phyloP scores from a whole-genome alignment of 2,329 filamentous ascomycete species.

The Aspergillus pseudoviridinutans region DNA sequence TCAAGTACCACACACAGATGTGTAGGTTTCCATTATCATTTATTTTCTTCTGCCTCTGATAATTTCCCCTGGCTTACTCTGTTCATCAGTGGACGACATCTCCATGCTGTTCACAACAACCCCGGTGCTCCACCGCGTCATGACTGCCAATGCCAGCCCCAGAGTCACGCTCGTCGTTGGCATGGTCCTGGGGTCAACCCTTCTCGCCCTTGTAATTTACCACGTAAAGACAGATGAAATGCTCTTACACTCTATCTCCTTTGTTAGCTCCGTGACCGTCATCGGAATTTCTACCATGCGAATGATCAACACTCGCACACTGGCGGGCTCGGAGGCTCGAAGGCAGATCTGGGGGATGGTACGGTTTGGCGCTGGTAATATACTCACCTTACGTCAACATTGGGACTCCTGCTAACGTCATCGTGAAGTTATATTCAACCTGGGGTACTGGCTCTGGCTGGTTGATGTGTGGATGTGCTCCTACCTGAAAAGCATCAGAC shows the following conservation, averaged over 20 bases:
- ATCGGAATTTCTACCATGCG: constrained; percentile 16
- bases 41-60: not conserved
- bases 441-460: constrained; percentile 20
- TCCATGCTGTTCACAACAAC: constrained; percentile 21
- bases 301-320: constrained; percentile 10
- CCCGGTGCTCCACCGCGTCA: constrained; percentile 17
- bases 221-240: constrained; percentile 18
- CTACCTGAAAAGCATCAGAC: constrained; percentile 14
- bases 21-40: constrained; percentile 6
- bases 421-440: constrained; percentile 14
- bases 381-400: not conserved
- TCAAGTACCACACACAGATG: constrained; percentile 29
- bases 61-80: not conserved
- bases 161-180: constrained; percentile 4
- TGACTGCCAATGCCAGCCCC: constrained; percentile 13
- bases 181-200: not conserved
- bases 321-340: constrained; percentile 5
- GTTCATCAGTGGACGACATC: constrained; percentile 18
- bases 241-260: constrained; percentile 12
- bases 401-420: not conserved
- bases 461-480: constrained; percentile 22
- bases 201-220: constrained; percentile 5
- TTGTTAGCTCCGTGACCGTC: constrained; percentile 9
- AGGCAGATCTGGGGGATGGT: constrained; percentile 17
- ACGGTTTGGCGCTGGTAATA: constrained; percentile 15